Evolutionary conservation across 306 rosid species (phyloP), one percentile per base, ranked within the genome.

Genomic region (Cicer arietinum): DNA sequence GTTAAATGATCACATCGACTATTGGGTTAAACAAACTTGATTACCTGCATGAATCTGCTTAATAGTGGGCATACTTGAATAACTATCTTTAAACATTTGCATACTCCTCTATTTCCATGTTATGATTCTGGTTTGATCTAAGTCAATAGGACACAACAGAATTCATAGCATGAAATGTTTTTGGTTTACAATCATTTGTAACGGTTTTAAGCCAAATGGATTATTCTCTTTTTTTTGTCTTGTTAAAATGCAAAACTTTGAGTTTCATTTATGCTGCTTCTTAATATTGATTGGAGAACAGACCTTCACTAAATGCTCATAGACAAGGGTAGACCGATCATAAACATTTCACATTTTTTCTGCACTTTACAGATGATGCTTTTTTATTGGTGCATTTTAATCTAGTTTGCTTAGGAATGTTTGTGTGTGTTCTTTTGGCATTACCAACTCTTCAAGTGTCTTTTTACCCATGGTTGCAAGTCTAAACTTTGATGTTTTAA

Each of bases 1-100:
- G 82, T 71, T 10, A 60, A 73, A 18, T 1, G 5, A 46, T 11
- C 52, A 11, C 14, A 61, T 74, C 16, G 46, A 14, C 12, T 54
- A 8, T 54, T 54, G 12, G 7, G 18, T 54, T 8, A 18, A 18
- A 6, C 35, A 54, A 54, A 18, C 10, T 41, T 25, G 57, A 10
- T 71, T 25, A 10, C 40, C 12, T 58, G 8, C 58, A 68, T 74
- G 71, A 35, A 56, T 13, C 5, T 43, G 53, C 12, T 42, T 20
- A 45, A 14, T 51, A 54, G 35, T 7, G 12, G 12, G 37, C 1
- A 18, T 54, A 6, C 37, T 54, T 0, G 6, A 9, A 8, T 25
- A 17, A 54, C 60, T 3, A 20, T 30, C 12, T 17, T 53, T 53
- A 53, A 18, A 53, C 30, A 51, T 53, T 53, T 53, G 35, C 60